Evolutionary conservation across 345 rosid species (phyloP), one percentile per base, ranked within the genome.

Genomic region (Chamaenerion angustifolium): DNA sequence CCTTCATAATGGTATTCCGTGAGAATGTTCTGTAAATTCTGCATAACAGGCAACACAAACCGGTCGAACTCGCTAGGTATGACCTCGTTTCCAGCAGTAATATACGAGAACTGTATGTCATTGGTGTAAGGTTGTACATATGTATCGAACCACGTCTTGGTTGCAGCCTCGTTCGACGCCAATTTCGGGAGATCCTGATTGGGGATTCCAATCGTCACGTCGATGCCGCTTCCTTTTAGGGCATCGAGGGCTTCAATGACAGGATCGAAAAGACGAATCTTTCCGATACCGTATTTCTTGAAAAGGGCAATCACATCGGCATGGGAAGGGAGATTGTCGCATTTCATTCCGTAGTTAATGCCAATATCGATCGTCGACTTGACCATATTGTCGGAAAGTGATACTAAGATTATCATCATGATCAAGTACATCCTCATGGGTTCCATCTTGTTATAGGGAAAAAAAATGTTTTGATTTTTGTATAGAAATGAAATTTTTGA

Each of bases 341-440:
- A 48, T 23, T 5, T n/a, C 51, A 46, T 23, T 2, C 51, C 59
- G 31, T 43, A 54, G 48, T 47, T 42, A 12, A 54, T 40, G n/a
- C 57, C 57, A 7, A 40, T 37, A 18, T 18, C 35, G 14, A 37
- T 3, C 10, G 10, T 7, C 2, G 42, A 14, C 9, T 27, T 37
- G 5, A 14, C 40, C 15, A 50, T 6, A n/a, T 6, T 4, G 6
- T 12, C 4, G 49, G 5, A 31, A 3, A 31, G 37, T 4, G 37
- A 31, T 0, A 31, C 8, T 0, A 31, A 31, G 37, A 1, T 31
- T 0, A 31, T 31, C 37, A 7, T 0, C 37, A 31, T 31, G 37
- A 31, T 1, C 37, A 31, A 31, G 10, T 31, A 31, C 8, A 31
- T 1, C 6, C 6, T 31, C 37, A 3, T 31, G 7, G 8, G 3